Evolutionary conservation across 83 land plant species (phyloP).

Genomic region (Diphasiastrum complanatum): DNA sequence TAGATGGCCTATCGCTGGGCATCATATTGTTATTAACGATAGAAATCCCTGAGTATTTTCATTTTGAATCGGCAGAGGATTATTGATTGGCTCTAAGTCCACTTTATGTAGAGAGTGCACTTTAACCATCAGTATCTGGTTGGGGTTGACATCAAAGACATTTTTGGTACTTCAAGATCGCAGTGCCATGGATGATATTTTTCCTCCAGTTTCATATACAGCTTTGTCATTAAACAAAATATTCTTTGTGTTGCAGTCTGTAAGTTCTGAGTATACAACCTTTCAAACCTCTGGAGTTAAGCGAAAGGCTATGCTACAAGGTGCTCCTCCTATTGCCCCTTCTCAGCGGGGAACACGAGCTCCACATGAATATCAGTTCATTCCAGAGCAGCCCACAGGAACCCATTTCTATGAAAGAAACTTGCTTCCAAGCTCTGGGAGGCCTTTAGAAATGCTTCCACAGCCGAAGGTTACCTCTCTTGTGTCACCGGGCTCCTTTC

Average conservation of each 20-base stretch:
- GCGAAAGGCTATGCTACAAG: conserved; percentile 16
- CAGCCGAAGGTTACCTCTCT: too few species aligned
- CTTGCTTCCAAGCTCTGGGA: conserved; percentile 11
- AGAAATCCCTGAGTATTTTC: too few species aligned
- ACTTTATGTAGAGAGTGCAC: too few species aligned
- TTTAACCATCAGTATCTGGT: too few species aligned
- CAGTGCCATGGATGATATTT: conserved; percentile 1
- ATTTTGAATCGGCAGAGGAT: too few species aligned
- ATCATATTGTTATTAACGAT: too few species aligned
- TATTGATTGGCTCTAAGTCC: too few species aligned
- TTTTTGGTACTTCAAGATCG: background rate
- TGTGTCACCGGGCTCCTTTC: background rate
- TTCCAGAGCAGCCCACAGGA: conserved; percentile 38
- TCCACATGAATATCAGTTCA: conserved; percentile 32
- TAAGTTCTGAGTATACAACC: conserved; percentile 12
- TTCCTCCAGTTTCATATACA: conserved; percentile 1
- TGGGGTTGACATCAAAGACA: too few species aligned
- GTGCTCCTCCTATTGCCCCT: background rate
- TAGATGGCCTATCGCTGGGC: too few species aligned
- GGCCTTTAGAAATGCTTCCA: conserved; percentile 1
- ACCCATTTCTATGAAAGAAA: conserved; percentile 22
- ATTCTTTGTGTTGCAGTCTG: too few species aligned
- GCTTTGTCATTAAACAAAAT: background rate
- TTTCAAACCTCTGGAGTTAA: conserved; percentile 20
- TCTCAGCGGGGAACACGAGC: conserved; percentile 11